A percentile compares a stretch with the other conserved stretches of the same genome.
Conservation (phyloP, 2,329 filamentous ascomycete species). For the Cladophialophora yegresii region DNA sequence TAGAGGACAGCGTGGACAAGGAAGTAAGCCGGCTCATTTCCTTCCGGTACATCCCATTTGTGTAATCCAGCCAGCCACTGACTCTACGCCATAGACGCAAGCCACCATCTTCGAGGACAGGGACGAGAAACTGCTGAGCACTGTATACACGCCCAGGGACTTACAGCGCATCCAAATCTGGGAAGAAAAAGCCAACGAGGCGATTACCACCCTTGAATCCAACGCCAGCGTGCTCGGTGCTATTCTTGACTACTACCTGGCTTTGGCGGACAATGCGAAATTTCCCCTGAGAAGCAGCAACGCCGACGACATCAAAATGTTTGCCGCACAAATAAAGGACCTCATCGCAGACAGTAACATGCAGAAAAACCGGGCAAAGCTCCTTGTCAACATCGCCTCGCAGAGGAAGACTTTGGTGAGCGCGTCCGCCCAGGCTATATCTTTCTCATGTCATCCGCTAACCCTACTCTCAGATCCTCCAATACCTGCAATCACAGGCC, state of each 20-base stretch:
- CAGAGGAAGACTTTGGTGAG: conserved; percentile 42
- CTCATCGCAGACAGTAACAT: conserved; percentile 44
- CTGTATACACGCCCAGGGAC: conserved; percentile 36
- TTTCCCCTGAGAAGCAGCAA: conserved; percentile 39
- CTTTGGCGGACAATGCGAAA: conserved; percentile 43
- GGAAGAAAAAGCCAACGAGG: conserved; percentile 46
- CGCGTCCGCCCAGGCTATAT: too few relatives aligned
- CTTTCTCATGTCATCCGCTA: neutral
- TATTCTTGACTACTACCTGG: conserved; percentile 34
- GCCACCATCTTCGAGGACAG: neutral
- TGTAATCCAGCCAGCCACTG: neutral
- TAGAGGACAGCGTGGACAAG: neutral
- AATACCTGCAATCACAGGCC: conserved; percentile 42
- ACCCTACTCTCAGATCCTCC: conserved; percentile 37
- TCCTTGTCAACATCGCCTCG: conserved; percentile 42
- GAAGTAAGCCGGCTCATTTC: neutral
- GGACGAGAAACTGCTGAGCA: neutral
- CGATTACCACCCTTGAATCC: conserved; percentile 38
- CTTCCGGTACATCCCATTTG: neutral
- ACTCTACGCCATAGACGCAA: conserved; percentile 8
- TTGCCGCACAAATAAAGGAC: conserved; percentile 40
- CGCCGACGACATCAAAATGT: conserved; percentile 35
- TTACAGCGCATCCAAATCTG: conserved; percentile 44
- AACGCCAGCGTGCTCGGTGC: conserved; percentile 41
- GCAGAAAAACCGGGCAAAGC: conserved; percentile 42